Percentiles rank a stretch among this genome's conserved stretches.
Conservation (phyloP, 2,329 filamentous ascomycete genomes). For the Colletotrichum lindemuthianum region DNA sequence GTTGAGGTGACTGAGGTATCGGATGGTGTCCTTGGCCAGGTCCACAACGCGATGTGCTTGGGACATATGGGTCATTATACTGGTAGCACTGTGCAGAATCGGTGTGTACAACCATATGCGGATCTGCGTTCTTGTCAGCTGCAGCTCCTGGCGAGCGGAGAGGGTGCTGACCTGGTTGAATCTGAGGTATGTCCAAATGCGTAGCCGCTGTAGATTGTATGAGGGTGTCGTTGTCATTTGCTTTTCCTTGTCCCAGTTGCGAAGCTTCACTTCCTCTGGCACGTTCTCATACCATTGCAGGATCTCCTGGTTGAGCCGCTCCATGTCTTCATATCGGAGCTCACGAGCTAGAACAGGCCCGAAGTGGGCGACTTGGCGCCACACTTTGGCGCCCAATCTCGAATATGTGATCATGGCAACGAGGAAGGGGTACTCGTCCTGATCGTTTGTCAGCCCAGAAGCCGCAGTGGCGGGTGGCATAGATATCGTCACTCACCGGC, state of each 20-base stretch:
- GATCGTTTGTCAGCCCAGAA: conserved; percentile 37
- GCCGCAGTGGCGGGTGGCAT: not conserved
- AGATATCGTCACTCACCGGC: conserved; percentile 66
- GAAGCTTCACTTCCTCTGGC: conserved; percentile 68
- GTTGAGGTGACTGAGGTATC: conserved; percentile 76
- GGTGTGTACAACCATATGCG: conserved; percentile 90
- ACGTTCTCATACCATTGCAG: conserved; percentile 87
- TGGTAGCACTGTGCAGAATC: conserved; percentile 84
- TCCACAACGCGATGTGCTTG: conserved; percentile 81
- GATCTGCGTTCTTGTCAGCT: conserved; percentile 57
- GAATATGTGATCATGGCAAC: conserved; percentile 88
- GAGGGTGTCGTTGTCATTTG: conserved; percentile 65
- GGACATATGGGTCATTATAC: conserved; percentile 79
- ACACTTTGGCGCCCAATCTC: conserved; percentile 85
- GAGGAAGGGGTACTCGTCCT: conserved; percentile 74
- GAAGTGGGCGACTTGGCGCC: conserved; percentile 79
- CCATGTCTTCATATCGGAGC: conserved; percentile 78
- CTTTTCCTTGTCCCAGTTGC: conserved; percentile 65
- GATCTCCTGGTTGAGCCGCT: conserved; percentile 83
- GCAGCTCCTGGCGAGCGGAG: too few relatives aligned
- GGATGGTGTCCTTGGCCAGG: conserved; percentile 80
- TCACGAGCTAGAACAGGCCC: conserved; percentile 70
- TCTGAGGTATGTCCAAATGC: conserved; percentile 85
- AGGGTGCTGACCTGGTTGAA: conserved; percentile 72
- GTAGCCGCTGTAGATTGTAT: conserved; percentile 77